Evolutionary conservation across 2,329 filamentous ascomycete species (phyloP), one percentile per base, ranked within the genome.

Genomic region (Tolypocladium cylindrosporum): DNA sequence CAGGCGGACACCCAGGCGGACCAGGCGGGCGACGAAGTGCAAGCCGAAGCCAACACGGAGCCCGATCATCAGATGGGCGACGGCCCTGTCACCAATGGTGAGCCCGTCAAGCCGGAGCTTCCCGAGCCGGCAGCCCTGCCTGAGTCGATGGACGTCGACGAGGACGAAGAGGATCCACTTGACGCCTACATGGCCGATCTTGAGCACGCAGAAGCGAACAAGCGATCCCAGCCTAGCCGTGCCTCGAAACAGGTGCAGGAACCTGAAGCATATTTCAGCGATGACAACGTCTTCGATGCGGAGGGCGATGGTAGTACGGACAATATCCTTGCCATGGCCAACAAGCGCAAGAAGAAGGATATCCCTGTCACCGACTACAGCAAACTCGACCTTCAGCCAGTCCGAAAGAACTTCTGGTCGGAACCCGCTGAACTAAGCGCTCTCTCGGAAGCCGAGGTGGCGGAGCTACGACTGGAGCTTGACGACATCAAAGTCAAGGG

Each of bases 401-500:
- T 99, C 70, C 84, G 93, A 61, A 97, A 96, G 77, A 88, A 91
- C 70, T 99, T 99, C 73, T 99, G 96, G 80, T 87, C 89, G 11
- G 92, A 97, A 69, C 92, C 94, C 11, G 80, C 85, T 24, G 92
- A 99, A 71, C 76, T 97, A 61, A 82, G 85, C 55, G 83, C 89
- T 51, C 87, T 97, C 82, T 91, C 86, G 2, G 88, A 95, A 63
- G 89, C 89, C 58, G 92, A 97, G 65, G 83, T 95, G 57, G 83
- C 85, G 50, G 89, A 89, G 63, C 73, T 99, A 57, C 86, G 94
- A 54, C 76, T 93, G 59, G 91, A 97, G 70, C 79, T 99, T 37
- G 94, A 97, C 70, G 93, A 91, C 54, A 97, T 99, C 75, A 97
- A 96, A 70, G 90, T 97, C 48, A 85, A 88, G 60, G 91, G 92